Base-by-base conservation (phyloP, 129 eudicot genomes). In the Cynara cardunculus region DNA sequence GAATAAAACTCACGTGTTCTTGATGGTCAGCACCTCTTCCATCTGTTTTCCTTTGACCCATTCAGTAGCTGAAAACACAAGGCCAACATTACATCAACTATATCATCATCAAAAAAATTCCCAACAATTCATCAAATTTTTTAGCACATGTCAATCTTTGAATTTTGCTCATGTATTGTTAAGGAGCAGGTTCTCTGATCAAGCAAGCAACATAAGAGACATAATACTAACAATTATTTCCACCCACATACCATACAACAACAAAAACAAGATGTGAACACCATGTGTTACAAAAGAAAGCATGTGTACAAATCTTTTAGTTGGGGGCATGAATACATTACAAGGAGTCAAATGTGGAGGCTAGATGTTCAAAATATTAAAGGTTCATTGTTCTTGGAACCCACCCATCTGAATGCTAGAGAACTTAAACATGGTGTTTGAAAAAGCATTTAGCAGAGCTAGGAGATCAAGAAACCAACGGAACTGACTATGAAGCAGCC, bases 31-130 rank as follows among this genome's bases (percentile, higher is more conserved):
- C 62, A 89, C 99, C 70, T 95, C 99, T 86, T 95, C 97, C 94
- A 88, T 95, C 82, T 89, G 90, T 46, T 84, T 95, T 34, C 99
- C 99, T 82, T 95, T 95, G 85, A 95, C 99, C 99, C 97, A 95
- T 82, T 95, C 99, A 27, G 99, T 95, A 82, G 97, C 97, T 95
- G 94, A 74, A 85, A 85, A 73, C 28, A 56, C 61, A 89, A 77
- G 34, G 24, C 12, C 13, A 72, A 35, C 68, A 77, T 9, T 67
- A 74, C 26, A 75, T 34, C 69, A 19, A n/a, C 4, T 74, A 64
- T 16, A 64, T 16, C 61, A 69, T 37, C 35, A 25, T 21, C 74
- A 69, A 65, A 73, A 73, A 21, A 73, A 14, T 4, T 44, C 25
- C 24, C 34, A 74, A 27, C 44, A 81, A 73, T 0, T 37, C 5